Conservation (phyloP, 2,329 filamentous ascomycete species). For the Chrysoporthe cubensis region DNA sequence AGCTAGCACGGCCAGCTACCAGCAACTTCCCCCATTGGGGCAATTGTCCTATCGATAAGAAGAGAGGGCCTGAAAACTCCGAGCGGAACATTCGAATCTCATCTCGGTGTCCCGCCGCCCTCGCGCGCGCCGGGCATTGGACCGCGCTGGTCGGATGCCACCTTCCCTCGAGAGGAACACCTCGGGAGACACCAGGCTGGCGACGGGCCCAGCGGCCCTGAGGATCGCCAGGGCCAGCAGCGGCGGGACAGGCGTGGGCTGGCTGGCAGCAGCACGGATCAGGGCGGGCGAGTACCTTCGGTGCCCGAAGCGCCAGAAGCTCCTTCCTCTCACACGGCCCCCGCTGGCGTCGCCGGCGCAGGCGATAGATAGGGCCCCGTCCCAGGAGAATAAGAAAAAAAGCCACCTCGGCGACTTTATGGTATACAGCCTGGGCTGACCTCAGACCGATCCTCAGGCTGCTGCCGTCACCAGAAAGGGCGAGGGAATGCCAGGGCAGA, state of each 20-base stretch:
- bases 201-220: neutral
- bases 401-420: neutral
- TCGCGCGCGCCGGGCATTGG: too few relatives aligned
- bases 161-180: slow-evolving; percentile 15
- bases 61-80: slow-evolving; percentile 3
- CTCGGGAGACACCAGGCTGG: slow-evolving; percentile 12
- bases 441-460: too few relatives aligned
- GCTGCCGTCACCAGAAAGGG: too few relatives aligned
- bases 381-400: neutral
- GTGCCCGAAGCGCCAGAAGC: slow-evolving; percentile 24
- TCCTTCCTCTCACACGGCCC: slow-evolving; percentile 11
- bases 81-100: slow-evolving; percentile 16
- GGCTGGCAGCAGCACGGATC: neutral
- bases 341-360: neutral
- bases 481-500: too few relatives aligned
- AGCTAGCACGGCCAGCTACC: too few relatives aligned
- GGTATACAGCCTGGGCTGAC: too few relatives aligned
- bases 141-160: slow-evolving; percentile 5
- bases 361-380: neutral
- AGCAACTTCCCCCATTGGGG: slow-evolving; percentile 6
- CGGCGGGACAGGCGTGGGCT: neutral
- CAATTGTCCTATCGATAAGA: slow-evolving; percentile 19
- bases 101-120: neutral
- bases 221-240: neutral
- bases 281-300: slow-evolving; percentile 11